Conservation (phyloP, 306 rosid species). For the Malus sieversii region DNA sequence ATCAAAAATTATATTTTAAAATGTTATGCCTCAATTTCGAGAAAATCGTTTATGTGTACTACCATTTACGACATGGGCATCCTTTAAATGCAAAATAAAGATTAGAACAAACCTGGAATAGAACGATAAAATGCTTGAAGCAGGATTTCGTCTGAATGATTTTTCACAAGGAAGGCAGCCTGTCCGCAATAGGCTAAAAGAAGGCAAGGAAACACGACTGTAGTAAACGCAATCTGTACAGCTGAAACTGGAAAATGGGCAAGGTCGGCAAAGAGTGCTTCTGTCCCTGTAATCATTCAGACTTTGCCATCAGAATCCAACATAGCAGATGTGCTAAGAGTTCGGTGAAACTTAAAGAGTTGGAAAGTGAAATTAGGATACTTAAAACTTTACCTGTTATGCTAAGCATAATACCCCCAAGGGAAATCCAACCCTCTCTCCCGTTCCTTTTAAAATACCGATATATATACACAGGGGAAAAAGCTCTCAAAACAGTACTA, state of each 20-base stretch:
- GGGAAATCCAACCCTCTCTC: slow-evolving; percentile 77
- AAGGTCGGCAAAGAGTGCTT: slow-evolving; percentile 94
- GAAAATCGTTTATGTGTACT: not conserved
- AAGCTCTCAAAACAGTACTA: slow-evolving; percentile 65
- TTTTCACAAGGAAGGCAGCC: slow-evolving; percentile 68
- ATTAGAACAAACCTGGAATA: slow-evolving; percentile 69
- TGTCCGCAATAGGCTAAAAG: slow-evolving; percentile 94
- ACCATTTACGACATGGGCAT: not conserved
- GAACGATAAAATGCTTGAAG: slow-evolving; percentile 67
- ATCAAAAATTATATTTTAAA: not conserved
- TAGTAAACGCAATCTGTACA: slow-evolving; percentile 86
- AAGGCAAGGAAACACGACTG: slow-evolving; percentile 93
- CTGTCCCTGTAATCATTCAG: slow-evolving; percentile 69
- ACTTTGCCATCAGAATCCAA: slow-evolving; percentile 20
- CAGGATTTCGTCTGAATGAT: not conserved
- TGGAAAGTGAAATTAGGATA: not conserved
- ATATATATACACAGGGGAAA: slow-evolving; percentile 70
- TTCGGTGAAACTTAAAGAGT: not conserved
- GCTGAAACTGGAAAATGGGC: slow-evolving; percentile 95
- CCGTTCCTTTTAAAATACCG: slow-evolving; percentile 74
- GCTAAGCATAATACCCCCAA: slow-evolving; percentile 93
- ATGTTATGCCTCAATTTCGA: not conserved
- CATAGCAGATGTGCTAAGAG: slow-evolving; percentile 1
- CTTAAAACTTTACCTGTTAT: slow-evolving; percentile 65
- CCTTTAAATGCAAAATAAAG: not conserved